These are phyloP conservation scores for Rhipidocladum racemiflorum DNA, from an alignment of 176 grass and related monocot species.

Conservation along the genomic window DNA sequence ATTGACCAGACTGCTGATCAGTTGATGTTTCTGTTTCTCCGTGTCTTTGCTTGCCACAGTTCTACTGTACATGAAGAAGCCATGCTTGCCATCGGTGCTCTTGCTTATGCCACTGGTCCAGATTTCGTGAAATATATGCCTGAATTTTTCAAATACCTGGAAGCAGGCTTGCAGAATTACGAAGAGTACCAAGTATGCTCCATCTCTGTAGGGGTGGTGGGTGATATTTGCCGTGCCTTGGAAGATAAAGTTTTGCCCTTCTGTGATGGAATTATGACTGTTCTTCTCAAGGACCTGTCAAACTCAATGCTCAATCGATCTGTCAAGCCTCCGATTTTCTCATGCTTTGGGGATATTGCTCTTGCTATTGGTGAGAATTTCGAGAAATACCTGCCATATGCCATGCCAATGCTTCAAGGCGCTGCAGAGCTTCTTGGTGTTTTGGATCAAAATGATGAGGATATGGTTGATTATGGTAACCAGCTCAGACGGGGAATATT, in stretches of 20 bases:
- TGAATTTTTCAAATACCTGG: conserved; percentile 75
- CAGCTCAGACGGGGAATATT: conserved; percentile 78
- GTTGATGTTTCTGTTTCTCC: conserved; percentile 81
- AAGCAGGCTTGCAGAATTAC: conserved; percentile 79
- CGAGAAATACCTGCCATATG: conserved; percentile 86
- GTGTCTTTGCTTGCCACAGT: conserved; percentile 71
- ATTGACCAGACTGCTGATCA: conserved; percentile 70
- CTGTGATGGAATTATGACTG: conserved; percentile 85
- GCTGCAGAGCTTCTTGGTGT: conserved; percentile 62
- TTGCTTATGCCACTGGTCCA: conserved; percentile 83
- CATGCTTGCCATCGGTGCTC: conserved; percentile 88
- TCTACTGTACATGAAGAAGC: conserved; percentile 91
- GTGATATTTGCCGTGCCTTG: conserved; percentile 75
- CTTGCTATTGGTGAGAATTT: conserved; percentile 90
- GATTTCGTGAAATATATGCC: conserved; percentile 87
- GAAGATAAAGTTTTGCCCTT: conserved; percentile 83
- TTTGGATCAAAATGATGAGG: conserved; percentile 71
- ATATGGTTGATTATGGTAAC: conserved; percentile 81
- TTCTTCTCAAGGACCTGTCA: conserved; percentile 83
- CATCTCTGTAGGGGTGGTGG: conserved; percentile 85
- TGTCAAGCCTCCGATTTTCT: conserved; percentile 80
- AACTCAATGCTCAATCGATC: conserved; percentile 77
- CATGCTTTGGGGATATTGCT: conserved; percentile 83
- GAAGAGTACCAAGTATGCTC: conserved; percentile 92
- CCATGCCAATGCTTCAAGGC: conserved; percentile 78